phyloP scores from a whole-genome alignment of 495 filamentous ascomycete species.

The Tuber magnatum region DNA sequence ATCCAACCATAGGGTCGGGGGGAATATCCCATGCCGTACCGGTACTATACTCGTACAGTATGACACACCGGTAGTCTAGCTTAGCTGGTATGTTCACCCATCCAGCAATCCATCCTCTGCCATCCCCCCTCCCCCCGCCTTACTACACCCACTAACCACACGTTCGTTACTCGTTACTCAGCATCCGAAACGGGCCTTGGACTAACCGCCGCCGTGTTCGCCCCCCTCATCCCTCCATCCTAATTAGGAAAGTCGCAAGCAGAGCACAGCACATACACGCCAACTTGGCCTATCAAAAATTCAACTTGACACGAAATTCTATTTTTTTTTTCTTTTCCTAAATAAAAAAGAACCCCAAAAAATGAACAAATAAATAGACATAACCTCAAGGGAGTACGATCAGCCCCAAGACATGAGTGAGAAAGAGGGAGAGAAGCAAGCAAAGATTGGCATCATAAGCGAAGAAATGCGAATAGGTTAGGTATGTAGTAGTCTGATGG shows the following conservation, averaged over 20 bases:
- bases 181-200: not conserved
- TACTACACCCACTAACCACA: not conserved
- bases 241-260: not conserved
- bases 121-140: too few relatives aligned
- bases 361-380: not conserved
- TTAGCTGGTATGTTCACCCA: too few relatives aligned
- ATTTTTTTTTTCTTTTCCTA: not conserved
- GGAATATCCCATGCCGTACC: too few relatives aligned
- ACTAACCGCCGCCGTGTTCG: not conserved
- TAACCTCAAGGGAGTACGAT: not conserved
- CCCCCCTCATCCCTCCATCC: not conserved
- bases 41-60: too few relatives aligned
- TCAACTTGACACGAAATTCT: not conserved
- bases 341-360: not conserved
- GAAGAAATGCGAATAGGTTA: not conserved
- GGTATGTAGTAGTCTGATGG: not conserved
- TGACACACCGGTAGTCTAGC: too few relatives aligned
- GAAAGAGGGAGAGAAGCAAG: not conserved
- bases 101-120: not conserved
- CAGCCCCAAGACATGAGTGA: not conserved
- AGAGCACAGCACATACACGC: not conserved
- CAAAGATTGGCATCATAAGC: not conserved
- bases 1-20: too few relatives aligned
- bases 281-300: not conserved
- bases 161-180: not conserved